Conservation (phyloP, 2,329 filamentous ascomycete species). For the Fusarium sp. region DNA sequence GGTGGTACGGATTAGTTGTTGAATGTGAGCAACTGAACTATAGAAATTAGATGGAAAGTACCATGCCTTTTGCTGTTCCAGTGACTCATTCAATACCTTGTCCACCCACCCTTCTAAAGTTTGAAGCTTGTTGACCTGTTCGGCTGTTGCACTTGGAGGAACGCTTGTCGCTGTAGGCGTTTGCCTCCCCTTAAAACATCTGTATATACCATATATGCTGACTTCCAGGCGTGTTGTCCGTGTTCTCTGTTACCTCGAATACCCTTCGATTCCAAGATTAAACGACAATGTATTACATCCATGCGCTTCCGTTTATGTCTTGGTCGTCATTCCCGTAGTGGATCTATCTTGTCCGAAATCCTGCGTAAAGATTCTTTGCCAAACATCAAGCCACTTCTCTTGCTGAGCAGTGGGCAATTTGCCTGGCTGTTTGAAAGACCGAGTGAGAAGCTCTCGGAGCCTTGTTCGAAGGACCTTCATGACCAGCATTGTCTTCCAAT, state of each 20-base stretch:
- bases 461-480: constrained; percentile 82
- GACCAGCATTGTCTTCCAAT: constrained; percentile 94
- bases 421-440: constrained; percentile 76
- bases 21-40: constrained; percentile 5
- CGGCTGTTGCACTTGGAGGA: neutral
- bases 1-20: constrained; percentile 17
- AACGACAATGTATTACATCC: neutral
- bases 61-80: neutral
- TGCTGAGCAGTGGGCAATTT: constrained; percentile 75
- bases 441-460: constrained; percentile 80
- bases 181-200: neutral
- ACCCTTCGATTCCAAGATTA: neutral
- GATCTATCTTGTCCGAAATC: constrained; percentile 57
- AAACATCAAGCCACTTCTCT: constrained; percentile 79
- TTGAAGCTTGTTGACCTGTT: constrained; percentile 2
- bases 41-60: neutral
- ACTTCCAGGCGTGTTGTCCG: neutral
- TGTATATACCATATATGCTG: neutral
- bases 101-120: neutral
- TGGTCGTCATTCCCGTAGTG: constrained; percentile 45
- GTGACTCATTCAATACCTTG: neutral
- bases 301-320: constrained; percentile 46
- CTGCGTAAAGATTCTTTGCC: constrained; percentile 76
- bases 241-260: neutral
- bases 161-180: neutral